phyloP scores from a whole-genome alignment of 2,329 filamentous ascomycete genomes.

The Aspergillus novofumigatus region DNA sequence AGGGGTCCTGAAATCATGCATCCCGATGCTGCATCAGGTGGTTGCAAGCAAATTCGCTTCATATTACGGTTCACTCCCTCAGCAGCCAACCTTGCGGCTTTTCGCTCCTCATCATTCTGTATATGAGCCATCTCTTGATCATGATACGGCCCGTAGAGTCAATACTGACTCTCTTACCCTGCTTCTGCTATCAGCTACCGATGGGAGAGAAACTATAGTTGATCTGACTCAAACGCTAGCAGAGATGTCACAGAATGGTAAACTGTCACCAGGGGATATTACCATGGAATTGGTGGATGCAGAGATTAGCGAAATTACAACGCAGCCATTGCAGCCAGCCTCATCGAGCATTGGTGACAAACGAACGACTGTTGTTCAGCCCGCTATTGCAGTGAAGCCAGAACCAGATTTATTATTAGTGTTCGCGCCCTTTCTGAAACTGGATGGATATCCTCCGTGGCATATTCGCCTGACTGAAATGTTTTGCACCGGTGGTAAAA shows the following conservation, averaged over 20 bases:
- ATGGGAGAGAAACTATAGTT: slow-evolving; percentile 89
- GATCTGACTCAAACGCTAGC: slow-evolving; percentile 91
- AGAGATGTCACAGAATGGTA: slow-evolving; percentile 89
- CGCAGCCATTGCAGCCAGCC: slow-evolving; percentile 23
- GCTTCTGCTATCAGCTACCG: slow-evolving; percentile 78
- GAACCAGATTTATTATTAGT: slow-evolving; percentile 88
- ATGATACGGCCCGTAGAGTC: slow-evolving; percentile 15
- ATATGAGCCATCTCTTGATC: slow-evolving; percentile 22
- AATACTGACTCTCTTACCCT: slow-evolving; percentile 50
- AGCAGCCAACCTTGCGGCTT: slow-evolving; percentile 68
- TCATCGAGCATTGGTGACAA: slow-evolving; percentile 1
- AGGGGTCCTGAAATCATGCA: slow-evolving; percentile 87
- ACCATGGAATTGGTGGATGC: slow-evolving; percentile 81
- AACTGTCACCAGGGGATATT: slow-evolving; percentile 77
- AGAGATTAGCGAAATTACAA: slow-evolving; percentile 64
- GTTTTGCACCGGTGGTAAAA: slow-evolving; percentile 56
- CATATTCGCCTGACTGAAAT: slow-evolving; percentile 94
- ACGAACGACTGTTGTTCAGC: not conserved
- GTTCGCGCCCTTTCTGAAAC: slow-evolving; percentile 76
- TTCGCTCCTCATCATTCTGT: slow-evolving; percentile 65
- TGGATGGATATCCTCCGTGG: slow-evolving; percentile 95
- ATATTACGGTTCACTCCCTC: slow-evolving; percentile 70
- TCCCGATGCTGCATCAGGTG: slow-evolving; percentile 76
- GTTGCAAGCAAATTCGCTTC: slow-evolving; percentile 75
- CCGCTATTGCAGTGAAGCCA: slow-evolving; percentile 58